phyloP scores from a whole-genome alignment of 352 stramenopile species.

The Phytopythium sindhum region DNA sequence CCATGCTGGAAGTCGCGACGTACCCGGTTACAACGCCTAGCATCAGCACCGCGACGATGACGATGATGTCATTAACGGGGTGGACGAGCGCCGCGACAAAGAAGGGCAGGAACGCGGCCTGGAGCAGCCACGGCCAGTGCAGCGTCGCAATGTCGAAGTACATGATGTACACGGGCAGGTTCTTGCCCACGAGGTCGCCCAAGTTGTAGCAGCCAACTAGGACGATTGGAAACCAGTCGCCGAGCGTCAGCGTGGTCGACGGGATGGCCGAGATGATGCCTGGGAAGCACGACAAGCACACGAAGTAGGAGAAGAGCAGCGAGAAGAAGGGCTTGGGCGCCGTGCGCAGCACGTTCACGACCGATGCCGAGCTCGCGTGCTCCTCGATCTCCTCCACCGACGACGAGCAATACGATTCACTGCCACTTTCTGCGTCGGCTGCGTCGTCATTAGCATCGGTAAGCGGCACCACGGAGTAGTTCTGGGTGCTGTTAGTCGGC shows the following conservation, averaged over 20 bases:
- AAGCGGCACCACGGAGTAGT: slow-evolving; percentile 5
- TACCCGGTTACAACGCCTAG: slow-evolving; percentile 72
- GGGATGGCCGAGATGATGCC: slow-evolving; percentile 71
- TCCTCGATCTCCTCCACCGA: slow-evolving; percentile 30
- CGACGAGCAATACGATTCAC: slow-evolving; percentile 37
- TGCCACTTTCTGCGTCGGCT: slow-evolving; percentile 21
- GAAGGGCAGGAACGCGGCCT: slow-evolving; percentile 65
- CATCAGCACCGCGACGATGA: slow-evolving; percentile 48
- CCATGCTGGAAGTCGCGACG: slow-evolving; percentile 75
- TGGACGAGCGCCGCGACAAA: slow-evolving; percentile 57
- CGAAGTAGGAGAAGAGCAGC: slow-evolving; percentile 72
- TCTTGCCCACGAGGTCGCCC: slow-evolving; percentile 79
- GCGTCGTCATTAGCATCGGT: slow-evolving; percentile 15
- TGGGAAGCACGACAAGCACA: slow-evolving; percentile 77
- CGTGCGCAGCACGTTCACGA: slow-evolving; percentile 55
- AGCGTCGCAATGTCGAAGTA: slow-evolving; percentile 68
- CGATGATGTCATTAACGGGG: slow-evolving; percentile 49
- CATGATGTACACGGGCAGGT: slow-evolving; percentile 63
- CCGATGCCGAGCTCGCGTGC: slow-evolving; percentile 36
- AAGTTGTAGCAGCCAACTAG: slow-evolving; percentile 74
- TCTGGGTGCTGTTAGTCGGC: background rate
- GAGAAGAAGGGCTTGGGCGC: slow-evolving; percentile 77
- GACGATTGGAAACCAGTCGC: slow-evolving; percentile 75
- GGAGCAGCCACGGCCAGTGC: slow-evolving; percentile 60
- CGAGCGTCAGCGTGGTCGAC: slow-evolving; percentile 51